Conservation (phyloP, 2,329 filamentous ascomycete species). For the Paecilomyces formosus region DNA sequence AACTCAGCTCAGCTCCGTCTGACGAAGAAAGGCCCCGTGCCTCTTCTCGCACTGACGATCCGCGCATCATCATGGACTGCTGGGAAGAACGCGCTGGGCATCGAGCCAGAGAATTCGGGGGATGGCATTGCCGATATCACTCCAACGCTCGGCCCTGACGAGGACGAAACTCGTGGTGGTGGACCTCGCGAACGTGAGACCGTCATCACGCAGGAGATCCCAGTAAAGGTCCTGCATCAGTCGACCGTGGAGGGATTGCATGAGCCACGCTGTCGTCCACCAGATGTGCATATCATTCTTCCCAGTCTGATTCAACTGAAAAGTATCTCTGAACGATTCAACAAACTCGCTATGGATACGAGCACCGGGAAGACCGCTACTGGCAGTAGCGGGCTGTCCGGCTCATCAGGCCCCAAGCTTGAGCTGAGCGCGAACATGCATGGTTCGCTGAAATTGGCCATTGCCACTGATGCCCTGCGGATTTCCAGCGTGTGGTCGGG, state of each 20-base stretch:
- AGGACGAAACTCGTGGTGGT: slow-evolving; percentile 35
- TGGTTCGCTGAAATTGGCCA: slow-evolving; percentile 70
- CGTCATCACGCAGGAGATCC: slow-evolving; percentile 89
- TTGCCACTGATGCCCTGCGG: slow-evolving; percentile 74
- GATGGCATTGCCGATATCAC: slow-evolving; percentile 3
- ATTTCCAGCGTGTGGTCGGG: slow-evolving; percentile 82
- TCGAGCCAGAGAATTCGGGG: slow-evolving; percentile 35
- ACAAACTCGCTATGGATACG: slow-evolving; percentile 60
- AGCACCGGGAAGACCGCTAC: slow-evolving; percentile 9
- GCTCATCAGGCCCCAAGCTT: slow-evolving; percentile 52
- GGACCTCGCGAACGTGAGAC: slow-evolving; percentile 71
- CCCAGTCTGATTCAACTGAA: slow-evolving; percentile 84
- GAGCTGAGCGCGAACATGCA: slow-evolving; percentile 94
- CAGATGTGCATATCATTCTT: slow-evolving; percentile 88
- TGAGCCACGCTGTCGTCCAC: slow-evolving; percentile 82
- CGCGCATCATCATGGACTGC: slow-evolving; percentile 49
- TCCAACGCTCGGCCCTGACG: slow-evolving; percentile 9
- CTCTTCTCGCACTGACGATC: slow-evolving; percentile 84
- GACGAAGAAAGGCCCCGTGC: slow-evolving; percentile 84
- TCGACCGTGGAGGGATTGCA: slow-evolving; percentile 85
- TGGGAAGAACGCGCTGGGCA: slow-evolving; percentile 49
- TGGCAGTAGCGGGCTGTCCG: slow-evolving; percentile 24
- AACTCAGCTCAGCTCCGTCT: slow-evolving; percentile 77
- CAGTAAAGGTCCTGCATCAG: slow-evolving; percentile 80
- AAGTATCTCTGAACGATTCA: slow-evolving; percentile 91